Conservation (phyloP, 2,329 filamentous ascomycete species). For the Penicillium sp. region DNA sequence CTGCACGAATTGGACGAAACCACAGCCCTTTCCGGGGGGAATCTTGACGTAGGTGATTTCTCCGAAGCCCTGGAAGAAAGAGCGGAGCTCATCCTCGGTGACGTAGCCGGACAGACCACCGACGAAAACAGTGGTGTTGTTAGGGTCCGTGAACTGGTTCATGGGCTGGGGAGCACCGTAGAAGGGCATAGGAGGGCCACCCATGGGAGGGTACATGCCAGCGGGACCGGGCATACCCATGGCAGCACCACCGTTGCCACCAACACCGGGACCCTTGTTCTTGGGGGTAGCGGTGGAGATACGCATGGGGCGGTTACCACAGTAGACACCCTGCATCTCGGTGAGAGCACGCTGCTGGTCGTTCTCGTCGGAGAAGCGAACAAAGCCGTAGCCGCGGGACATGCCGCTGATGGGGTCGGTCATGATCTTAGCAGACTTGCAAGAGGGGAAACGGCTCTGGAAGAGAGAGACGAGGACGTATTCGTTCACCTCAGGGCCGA, state of each 20-base stretch:
- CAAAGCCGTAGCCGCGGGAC: constrained; percentile 96
- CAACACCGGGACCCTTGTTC: constrained; percentile 66
- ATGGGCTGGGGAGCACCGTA: constrained; percentile 71
- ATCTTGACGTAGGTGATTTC: constrained; percentile 99
- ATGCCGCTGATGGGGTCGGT: constrained; percentile 96
- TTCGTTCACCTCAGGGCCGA: constrained; percentile 97
- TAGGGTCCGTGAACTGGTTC: constrained; percentile 99
- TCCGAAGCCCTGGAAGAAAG: constrained; percentile 99
- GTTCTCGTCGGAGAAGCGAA: constrained; percentile 91
- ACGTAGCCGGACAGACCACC: constrained; percentile 96
- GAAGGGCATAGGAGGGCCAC: constrained; percentile 65
- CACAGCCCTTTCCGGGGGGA: constrained; percentile 96
- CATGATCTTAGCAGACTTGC: constrained; percentile 99
- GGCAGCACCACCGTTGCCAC: constrained; percentile 46
- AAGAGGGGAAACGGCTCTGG: constrained; percentile 91
- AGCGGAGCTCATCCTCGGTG: constrained; percentile 98
- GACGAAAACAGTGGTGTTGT: constrained; percentile 99
- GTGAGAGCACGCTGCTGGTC: constrained; percentile 94
- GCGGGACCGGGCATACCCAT: constrained; percentile 54
- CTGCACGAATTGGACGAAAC: constrained; percentile 98
- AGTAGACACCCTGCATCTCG: constrained; percentile 99
- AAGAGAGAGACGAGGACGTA: constrained; percentile 96
- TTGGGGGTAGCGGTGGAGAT: constrained; percentile 97
- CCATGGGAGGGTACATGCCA: constrained; percentile 67
- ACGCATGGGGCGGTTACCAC: constrained; percentile 96